Percentiles rank a stretch among this genome's conserved stretches.
Conservation (phyloP, 169 alveolate genomes). For the Plasmodium gonderi region DNA sequence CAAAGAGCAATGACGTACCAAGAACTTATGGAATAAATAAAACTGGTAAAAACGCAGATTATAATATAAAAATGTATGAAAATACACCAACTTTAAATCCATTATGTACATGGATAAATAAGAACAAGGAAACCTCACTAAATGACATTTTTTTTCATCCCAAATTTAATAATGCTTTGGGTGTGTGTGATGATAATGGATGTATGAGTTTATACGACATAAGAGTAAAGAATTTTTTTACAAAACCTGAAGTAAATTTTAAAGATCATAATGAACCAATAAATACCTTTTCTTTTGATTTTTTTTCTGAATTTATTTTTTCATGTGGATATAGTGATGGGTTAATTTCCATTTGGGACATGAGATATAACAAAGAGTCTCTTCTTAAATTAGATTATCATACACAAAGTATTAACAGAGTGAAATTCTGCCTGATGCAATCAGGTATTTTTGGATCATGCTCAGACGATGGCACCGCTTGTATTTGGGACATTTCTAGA, state of each 20-base stretch:
- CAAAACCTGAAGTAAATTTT: slow-evolving; percentile 31
- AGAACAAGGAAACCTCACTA: slow-evolving; percentile 29
- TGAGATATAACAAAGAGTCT: slow-evolving; percentile 72
- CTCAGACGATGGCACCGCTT: slow-evolving; percentile 81
- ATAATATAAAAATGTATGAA: slow-evolving; percentile 32
- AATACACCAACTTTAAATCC: slow-evolving; percentile 53
- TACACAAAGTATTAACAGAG: slow-evolving; percentile 79
- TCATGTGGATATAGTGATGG: slow-evolving; percentile 79
- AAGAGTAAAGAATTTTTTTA: slow-evolving; percentile 39
- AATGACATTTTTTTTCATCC: slow-evolving; percentile 65
- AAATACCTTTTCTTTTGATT: slow-evolving; percentile 76
- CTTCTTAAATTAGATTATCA: slow-evolving; percentile 77
- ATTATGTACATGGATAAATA: slow-evolving; percentile 46
- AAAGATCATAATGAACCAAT: slow-evolving; percentile 73
- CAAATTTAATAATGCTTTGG: slow-evolving; percentile 63
- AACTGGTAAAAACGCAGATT: slow-evolving; percentile 57
- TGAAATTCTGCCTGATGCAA: slow-evolving; percentile 78
- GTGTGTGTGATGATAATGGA: slow-evolving; percentile 58
- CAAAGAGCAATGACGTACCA: slow-evolving; percentile 69
- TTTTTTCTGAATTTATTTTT: slow-evolving; percentile 72
- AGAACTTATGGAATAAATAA: slow-evolving; percentile 73
- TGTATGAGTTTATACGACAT: slow-evolving; percentile 66
- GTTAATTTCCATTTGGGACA: slow-evolving; percentile 79
- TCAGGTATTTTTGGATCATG: slow-evolving; percentile 85
- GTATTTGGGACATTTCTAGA: slow-evolving; percentile 80